Base-by-base conservation (phyloP, 495 filamentous ascomycete genomes). In the Penicillium malachiteum region DNA sequence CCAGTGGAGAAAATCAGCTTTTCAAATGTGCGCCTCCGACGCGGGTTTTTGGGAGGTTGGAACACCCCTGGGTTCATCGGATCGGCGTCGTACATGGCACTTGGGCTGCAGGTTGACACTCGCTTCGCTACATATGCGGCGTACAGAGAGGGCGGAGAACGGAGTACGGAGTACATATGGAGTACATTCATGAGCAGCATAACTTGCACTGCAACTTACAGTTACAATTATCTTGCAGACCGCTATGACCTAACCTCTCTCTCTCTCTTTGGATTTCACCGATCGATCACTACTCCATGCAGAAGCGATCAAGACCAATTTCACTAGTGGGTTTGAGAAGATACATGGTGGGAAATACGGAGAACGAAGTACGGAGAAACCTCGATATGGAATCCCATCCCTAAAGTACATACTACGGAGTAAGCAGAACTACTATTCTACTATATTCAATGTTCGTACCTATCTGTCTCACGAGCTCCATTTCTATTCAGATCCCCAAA, bases 1-100 rank as follows among this genome's bases (percentile, higher is more conserved):
- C 47, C 39, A 44, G 63, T 58, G 56, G 59, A 62, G 59, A 9
- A 14, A 50, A 47, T 45, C 35, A 40, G 33, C 45, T 33, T 39
- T 38, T 45, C 18, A 50, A 35, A 46, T 48, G 35, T 38, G 50
- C 39, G 41, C 43, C 37, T 26, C 43, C 8, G 12, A 37, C 12
- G 34, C 34, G 34, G 35, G 40, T 43, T 42, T 14, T n/a, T 47
- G 55, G 14, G 43, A 53, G 50, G 53, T 44, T 56, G 53, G 53
- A 35, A 49, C 21, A 21, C 45, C 52, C 45, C 52, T 48, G 48
- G 48, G 38, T 46, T 46, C 34, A 26, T 31, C 16, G 17, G 43
- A 46, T 46, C 43, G 43, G 26, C 43, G 12, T 46, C 21, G 11
- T 32, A n/a, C 12, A 57, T 41, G 44, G 40, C 18, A 32, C 17